Evolutionary conservation across 768 basidiomycete species (phyloP), one percentile per base, ranked within the genome.

Genomic region (Auriscalpium microsporum): DNA sequence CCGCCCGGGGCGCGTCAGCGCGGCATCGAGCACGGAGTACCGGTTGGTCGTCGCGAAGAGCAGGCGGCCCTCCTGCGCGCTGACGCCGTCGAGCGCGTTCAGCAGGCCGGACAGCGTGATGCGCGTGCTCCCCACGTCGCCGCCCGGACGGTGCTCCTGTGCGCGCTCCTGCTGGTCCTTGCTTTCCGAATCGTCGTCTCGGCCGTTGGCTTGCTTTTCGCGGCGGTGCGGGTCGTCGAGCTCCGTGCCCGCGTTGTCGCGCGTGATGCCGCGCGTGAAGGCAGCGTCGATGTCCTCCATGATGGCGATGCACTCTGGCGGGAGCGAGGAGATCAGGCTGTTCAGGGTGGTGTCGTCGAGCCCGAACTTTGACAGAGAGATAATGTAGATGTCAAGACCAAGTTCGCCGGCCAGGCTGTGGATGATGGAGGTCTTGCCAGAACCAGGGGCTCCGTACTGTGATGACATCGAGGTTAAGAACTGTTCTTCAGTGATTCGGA

Each of bases 271-370:
- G 45, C 71, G 73, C 35, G 71, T 71, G 69, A 90, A 87, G 2
- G 87, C 88, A 2, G 83, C 86, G 60, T 92, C 90, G 53, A 91
- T 84, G 65, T 91, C 90, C 66, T 91, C 88, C 80, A 92, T 88
- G 37, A 92, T 73, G 5, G 83, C 80, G 54, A 91, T 84, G 62
- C 84, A 88, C 60, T 75, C 75, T 55, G 81, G 75, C n/a, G 89
- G 88, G 2, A 90, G 74, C 2, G 74, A 72, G 9, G 77, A 73
- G 56, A 89, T 80, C 45, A 88, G 72, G 42, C 79, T 73, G 52
- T 72, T 75, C 23, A 89, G 76, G 8, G 69, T 65, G 1, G 73
- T 71, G 64, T 90, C 88, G 62, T 88, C 86, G 45, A 90, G 66
- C 9, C 81, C 80, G 13, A 69, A 60, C 17, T 80, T 78, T 4